Evolutionary conservation across 768 basidiomycete genomes (phyloP).

Genomic region (Suillus brevipes): DNA sequence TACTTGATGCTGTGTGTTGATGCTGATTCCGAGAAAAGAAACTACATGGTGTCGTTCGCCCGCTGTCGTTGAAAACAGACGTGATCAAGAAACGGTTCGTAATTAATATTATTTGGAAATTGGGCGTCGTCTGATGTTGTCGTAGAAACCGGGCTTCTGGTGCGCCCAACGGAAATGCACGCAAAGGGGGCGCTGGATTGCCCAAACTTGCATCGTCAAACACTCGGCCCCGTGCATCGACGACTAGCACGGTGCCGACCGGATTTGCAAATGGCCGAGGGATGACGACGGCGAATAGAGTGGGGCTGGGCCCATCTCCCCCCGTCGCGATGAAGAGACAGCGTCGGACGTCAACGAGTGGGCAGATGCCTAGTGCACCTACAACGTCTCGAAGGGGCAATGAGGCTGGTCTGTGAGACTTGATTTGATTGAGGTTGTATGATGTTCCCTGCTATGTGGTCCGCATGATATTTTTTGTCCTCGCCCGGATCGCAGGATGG

Average conservation of each 20-base stretch:
- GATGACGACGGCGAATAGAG: slow-evolving; percentile 34
- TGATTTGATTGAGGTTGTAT: neutral
- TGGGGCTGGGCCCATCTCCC: slow-evolving; percentile 18
- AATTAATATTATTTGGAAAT: neutral
- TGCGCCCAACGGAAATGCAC: slow-evolving; percentile 60
- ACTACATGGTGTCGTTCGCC: slow-evolving; percentile 93
- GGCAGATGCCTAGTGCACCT: slow-evolving; percentile 42
- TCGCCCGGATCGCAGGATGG: slow-evolving; percentile 36
- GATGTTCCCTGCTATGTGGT: slow-evolving; percentile 16
- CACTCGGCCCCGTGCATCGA: slow-evolving; percentile 68
- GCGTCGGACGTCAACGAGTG: slow-evolving; percentile 69
- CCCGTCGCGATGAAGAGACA: slow-evolving; percentile 70
- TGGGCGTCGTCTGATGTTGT: slow-evolving; percentile 1
- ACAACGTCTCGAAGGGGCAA: slow-evolving; percentile 28
- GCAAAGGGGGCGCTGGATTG: slow-evolving; percentile 59
- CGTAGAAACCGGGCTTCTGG: slow-evolving; percentile 80
- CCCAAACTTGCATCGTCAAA: slow-evolving; percentile 79
- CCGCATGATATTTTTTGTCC: slow-evolving; percentile 30
- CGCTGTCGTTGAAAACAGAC: slow-evolving; percentile 93
- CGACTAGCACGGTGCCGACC: slow-evolving; percentile 57
- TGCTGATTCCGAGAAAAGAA: slow-evolving; percentile 55
- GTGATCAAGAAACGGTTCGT: slow-evolving; percentile 92
- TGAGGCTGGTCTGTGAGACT: slow-evolving; percentile 17
- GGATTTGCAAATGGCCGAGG: slow-evolving; percentile 44
- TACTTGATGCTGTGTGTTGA: neutral